Base-by-base conservation (phyloP, 1,139 yeast genomes). In the Lizanozyma gosingica region DNA sequence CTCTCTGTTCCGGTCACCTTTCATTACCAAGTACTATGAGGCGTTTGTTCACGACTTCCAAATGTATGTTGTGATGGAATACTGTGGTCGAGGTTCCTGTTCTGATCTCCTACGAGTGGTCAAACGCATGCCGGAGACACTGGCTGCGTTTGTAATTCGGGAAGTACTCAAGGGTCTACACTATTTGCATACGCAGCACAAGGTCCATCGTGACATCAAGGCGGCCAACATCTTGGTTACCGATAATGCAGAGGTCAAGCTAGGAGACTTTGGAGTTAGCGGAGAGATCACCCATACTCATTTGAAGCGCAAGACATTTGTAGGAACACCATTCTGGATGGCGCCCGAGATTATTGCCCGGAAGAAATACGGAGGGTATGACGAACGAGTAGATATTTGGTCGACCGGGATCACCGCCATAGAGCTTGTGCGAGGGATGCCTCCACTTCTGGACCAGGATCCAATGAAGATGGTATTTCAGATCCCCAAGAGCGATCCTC, bases 311-410 rank as follows among this genome's bases (percentile, higher is more conserved):
- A 70, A 76, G 44, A 85, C 94, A 0, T 81, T 85, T 66, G 95
- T 85, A 33, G 95, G 95, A 0, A 85, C 95, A 0, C 95, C 95
- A 15, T 84, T 78, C 57, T 86, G 95, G 95, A 86, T 86, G 95
- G 95, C 95, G 0, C 95, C 95, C 0, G 95, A 86, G 54, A 83
- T 85, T 27, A 81, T 86, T 18, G 54, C 63, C 3, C 61, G 74
- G 42, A 54, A 62, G 14, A 51, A 53, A 22, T 22, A 22, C 11
- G 59, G 60, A 15, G 90, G 90, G 1, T 83, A 86, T 53, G 72
- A 83, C 54, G 83, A 80, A 49, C 84, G 81, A 53, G 94, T 87
- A 3, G 95, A 86, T 54, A 82, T 86, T 40, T 86, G 95, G 95
- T 84, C 94, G 1, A 65, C 84, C 3, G 95, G 95, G 0, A 85